Evolutionary conservation across 495 filamentous ascomycete genomes (phyloP).

Genomic region (Neurospora terricola): DNA sequence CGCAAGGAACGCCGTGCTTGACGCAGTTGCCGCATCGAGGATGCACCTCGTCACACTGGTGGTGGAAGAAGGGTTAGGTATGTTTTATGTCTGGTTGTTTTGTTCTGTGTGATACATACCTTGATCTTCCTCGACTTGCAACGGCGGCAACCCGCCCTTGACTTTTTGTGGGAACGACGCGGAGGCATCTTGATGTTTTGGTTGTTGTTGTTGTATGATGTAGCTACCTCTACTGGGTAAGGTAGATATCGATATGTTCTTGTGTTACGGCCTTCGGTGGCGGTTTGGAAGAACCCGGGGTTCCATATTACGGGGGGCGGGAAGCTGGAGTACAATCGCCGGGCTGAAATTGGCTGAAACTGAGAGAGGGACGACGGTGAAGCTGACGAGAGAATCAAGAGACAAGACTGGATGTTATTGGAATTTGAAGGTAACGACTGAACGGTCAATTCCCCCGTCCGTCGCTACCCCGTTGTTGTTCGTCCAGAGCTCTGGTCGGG

Average conservation of each 20-base stretch:
- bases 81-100: background rate
- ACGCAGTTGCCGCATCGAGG: slow-evolving; percentile 51
- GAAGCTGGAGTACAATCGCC: background rate
- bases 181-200: slow-evolving; percentile 34
- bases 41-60: slow-evolving; percentile 53
- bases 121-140: slow-evolving; percentile 58
- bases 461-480: background rate
- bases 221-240: background rate
- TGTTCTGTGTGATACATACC: slow-evolving; percentile 22
- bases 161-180: slow-evolving; percentile 54
- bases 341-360: background rate
- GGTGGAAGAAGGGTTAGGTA: slow-evolving; percentile 1
- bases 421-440: background rate
- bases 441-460: background rate
- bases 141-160: slow-evolving; percentile 46
- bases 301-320: slow-evolving; percentile 8
- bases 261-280: slow-evolving; percentile 14
- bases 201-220: background rate
- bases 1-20: slow-evolving; percentile 54
- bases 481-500: background rate
- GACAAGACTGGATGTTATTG: background rate
- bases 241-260: background rate
- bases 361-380: background rate
- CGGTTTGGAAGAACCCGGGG: slow-evolving; percentile 1
- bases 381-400: background rate